Percentiles rank a stretch among this genome's conserved stretches.
These are phyloP conservation scores for Phoma sp. DNA, from an alignment of 2,329 filamentous ascomycete species.

Conservation along the genomic window DNA sequence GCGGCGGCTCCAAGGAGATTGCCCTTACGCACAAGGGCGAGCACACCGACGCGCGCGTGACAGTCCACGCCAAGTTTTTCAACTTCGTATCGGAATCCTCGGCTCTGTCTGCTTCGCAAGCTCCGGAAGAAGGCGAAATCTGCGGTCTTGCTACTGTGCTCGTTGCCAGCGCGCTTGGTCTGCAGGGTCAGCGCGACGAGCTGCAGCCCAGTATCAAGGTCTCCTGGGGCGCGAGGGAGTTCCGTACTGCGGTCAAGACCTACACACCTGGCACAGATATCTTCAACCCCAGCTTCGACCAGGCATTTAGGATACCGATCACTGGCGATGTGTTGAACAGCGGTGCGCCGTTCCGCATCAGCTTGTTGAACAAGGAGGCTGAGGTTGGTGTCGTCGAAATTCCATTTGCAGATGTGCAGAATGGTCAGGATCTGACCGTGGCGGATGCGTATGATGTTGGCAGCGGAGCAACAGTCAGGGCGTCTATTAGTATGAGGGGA, in stretches of 20 bases:
- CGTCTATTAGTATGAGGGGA: constrained; percentile 32
- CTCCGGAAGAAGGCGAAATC: constrained; percentile 36
- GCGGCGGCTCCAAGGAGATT: constrained; percentile 52
- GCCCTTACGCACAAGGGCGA: constrained; percentile 48
- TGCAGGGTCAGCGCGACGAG: constrained; percentile 53
- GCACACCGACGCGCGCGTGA: constrained; percentile 45
- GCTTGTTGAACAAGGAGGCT: constrained; percentile 35
- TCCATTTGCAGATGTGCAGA: constrained; percentile 33
- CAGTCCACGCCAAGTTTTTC: constrained; percentile 51
- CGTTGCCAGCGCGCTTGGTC: constrained; percentile 50
- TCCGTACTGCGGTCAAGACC: constrained; percentile 51
- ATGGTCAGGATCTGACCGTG: constrained; percentile 27
- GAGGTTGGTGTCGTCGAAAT: constrained; percentile 37
- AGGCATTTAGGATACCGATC: constrained; percentile 53
- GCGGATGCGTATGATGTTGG: constrained; percentile 36
- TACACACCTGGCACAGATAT: constrained; percentile 56
- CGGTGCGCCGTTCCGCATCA: constrained; percentile 30
- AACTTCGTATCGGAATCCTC: constrained; percentile 49
- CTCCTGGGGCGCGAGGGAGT: constrained; percentile 51
- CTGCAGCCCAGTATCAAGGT: constrained; percentile 56
- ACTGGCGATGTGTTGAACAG: constrained; percentile 39
- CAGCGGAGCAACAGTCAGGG: constrained; percentile 29
- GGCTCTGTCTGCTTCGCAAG: constrained; percentile 38
- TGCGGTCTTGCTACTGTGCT: constrained; percentile 53
- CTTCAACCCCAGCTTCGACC: constrained; percentile 57